Base-by-base conservation (phyloP, 371 early-diverging fungal genomes). In the Quaeritorhiza haematococci region DNA sequence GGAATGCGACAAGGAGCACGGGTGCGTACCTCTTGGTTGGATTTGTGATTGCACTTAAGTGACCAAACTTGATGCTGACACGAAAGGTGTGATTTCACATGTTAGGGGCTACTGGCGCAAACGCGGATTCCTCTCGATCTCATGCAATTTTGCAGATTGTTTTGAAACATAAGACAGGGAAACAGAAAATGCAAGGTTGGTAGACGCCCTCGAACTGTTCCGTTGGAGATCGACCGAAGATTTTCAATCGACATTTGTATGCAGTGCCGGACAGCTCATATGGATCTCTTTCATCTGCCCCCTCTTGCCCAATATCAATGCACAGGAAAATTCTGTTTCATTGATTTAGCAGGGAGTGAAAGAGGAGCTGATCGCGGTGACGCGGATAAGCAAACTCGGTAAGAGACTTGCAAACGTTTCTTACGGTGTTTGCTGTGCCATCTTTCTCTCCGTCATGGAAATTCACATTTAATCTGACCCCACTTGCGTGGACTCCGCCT, bases 291-390 rank as follows among this genome's bases (percentile, higher is more conserved):
- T 24, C 19, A 41, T n/a, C 34, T 15, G 0, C n/a, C 19, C 19
- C 19, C 44, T 21, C 26, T 1, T 53, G 43, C 21, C 26, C 32
- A 49, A 55, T 63, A 35, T 45, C 13, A 24, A 19, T 21, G 43
- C 33, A 15, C 70, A 58, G 93, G 94, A 42, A 97, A 95, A 66
- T 78, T 97, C 24, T 92, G 89, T 68, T 97, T 99, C 69, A 96
- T 99, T 53, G 99, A 99, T 78, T 73, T 99, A 56, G 99, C 99
- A 7, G 99, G 99, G 19, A 94, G 92, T 71, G 99, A 99, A 73
- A 85, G 99, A 51, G 99, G 99, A 19, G 92, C 93, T 2, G 99
- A 99, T 68, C 83, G 98, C 55, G 97, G 96, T 8, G 93, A 93
- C 30, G 81, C 91, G 0, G 87, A 93, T 69, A 76, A 82, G 41